Evolutionary conservation across 192 early-diverging fungal genomes (phyloP), one percentile per base, ranked within the genome.

Genomic region (Entomortierella beljakovae): DNA sequence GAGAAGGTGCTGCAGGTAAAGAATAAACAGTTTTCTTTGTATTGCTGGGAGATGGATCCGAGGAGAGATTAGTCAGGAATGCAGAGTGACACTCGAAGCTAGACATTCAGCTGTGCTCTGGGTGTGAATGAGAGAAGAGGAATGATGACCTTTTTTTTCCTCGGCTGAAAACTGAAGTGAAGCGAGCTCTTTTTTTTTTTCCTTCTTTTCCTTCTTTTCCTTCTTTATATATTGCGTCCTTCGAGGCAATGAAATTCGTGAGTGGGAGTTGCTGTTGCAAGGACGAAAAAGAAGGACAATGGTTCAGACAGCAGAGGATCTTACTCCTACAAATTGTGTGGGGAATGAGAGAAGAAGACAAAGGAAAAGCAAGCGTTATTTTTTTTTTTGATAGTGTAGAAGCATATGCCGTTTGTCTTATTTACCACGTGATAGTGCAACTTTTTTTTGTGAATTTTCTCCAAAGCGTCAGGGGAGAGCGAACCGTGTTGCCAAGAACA

Each of bases 31-130:
- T 62, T 48, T 57, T 75, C 29, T 35, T 61, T 43, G 64, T 54
- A 23, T 62, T 75, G 43, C 60, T 59, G 2, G 73, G 63, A 11
- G 73, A 68, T 4, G 59, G 73, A 28, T 77, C 65, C 16, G 73
- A 57, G 4, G 73, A 48, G 66, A 77, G 40, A 56, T 77, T 77
- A 55, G 73, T 55, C 55, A 77, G 49, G 61, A 77, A 77, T 57
- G 66, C 49, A 46, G 73, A 77, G 54, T 77, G 73, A 22, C 57
- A 64, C 5, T 77, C 73, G 46, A 77, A 77, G 73, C 43, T 57
- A 29, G 73, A 77, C 73, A 77, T 77, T 63, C 73, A 77, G 28
- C 7, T 40, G 3, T 4, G 32, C 18, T 2, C 1, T 34, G 13
- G 10, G 11, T 11, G 16, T 3, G 18, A 38, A 40, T 18, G 29